A percentile compares a stretch with the other conserved stretches of the same genome.
Conservation (phyloP, 805 yeast genomes). For the Saccharomyces paradoxus region DNA sequence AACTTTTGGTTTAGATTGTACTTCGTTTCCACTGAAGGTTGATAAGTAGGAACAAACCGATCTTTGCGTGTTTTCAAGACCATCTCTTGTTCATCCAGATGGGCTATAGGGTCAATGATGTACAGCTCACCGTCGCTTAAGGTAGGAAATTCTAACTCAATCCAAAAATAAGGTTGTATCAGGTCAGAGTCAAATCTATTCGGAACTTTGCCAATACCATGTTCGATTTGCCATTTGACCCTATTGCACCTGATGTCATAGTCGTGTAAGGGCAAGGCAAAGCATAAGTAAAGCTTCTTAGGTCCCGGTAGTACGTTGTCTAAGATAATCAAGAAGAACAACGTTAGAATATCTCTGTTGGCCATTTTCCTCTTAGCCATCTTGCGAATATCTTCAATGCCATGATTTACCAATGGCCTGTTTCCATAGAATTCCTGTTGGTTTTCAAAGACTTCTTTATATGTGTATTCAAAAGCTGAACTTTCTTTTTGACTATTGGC, state of each 20-base stretch:
- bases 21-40: slow-evolving; percentile 4
- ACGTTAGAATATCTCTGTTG: slow-evolving; percentile 16
- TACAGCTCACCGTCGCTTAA: slow-evolving; percentile 4
- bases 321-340: slow-evolving; percentile 19
- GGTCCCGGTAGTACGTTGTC: slow-evolving; percentile 9
- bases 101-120: slow-evolving; percentile 22
- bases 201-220: slow-evolving; percentile 10
- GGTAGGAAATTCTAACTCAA: slow-evolving; percentile 10
- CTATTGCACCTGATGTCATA: slow-evolving; percentile 4
- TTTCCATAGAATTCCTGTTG: slow-evolving; percentile 15
- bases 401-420: slow-evolving; percentile 7
- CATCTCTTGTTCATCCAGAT: slow-evolving; percentile 11
- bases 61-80: slow-evolving; percentile 6
- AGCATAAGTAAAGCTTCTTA: slow-evolving; percentile 11
- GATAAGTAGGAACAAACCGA: slow-evolving; percentile 6
- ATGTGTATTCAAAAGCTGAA: not conserved
- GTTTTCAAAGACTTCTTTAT: slow-evolving; percentile 5
- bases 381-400: slow-evolving; percentile 6
- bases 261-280: slow-evolving; percentile 19
- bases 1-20: slow-evolving; percentile 10
- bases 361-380: slow-evolving; percentile 20
- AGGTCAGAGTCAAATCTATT: slow-evolving; percentile 22
- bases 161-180: slow-evolving; percentile 23
- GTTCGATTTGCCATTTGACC: slow-evolving; percentile 1
- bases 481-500: not conserved